Evolutionary conservation across 768 basidiomycete species (phyloP).

Genomic region (Sporobolomyces roseus): DNA sequence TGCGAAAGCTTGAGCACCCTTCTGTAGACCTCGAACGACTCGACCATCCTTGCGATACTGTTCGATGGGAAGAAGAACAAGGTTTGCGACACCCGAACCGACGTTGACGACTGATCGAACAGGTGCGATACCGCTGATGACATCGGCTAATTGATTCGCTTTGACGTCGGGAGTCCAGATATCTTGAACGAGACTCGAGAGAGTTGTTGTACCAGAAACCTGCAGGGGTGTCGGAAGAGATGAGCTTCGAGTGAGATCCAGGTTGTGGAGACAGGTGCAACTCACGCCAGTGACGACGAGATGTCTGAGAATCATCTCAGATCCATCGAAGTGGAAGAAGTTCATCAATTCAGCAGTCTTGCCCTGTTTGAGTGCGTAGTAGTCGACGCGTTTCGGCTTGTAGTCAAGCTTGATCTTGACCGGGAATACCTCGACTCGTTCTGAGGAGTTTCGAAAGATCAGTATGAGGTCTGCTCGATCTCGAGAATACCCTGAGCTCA

Average conservation of each 20-base stretch:
- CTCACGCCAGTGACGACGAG: slow-evolving; percentile 85
- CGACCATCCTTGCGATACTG: slow-evolving; percentile 97
- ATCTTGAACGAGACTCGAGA: slow-evolving; percentile 90
- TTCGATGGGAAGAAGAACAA: slow-evolving; percentile 89
- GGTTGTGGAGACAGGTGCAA: slow-evolving; percentile 40
- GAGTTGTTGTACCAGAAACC: slow-evolving; percentile 86
- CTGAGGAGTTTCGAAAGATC: slow-evolving; percentile 50
- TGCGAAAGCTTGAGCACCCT: slow-evolving; percentile 87
- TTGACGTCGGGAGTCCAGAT: slow-evolving; percentile 99
- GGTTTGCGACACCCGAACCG: slow-evolving; percentile 91
- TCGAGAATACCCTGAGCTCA: slow-evolving; percentile 49
- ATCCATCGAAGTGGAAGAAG: slow-evolving; percentile 98
- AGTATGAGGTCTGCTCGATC: background rate
- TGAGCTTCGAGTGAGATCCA: too few relatives aligned
- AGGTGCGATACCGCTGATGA: slow-evolving; percentile 92
- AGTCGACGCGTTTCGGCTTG: slow-evolving; percentile 95
- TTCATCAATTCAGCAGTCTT: slow-evolving; percentile 97
- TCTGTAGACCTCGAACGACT: slow-evolving; percentile 84
- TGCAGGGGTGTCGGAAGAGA: slow-evolving; percentile 46
- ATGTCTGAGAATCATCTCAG: slow-evolving; percentile 94
- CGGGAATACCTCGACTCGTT: slow-evolving; percentile 91
- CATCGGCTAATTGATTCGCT: slow-evolving; percentile 93
- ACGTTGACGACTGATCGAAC: slow-evolving; percentile 96
- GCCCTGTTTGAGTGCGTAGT: slow-evolving; percentile 81
- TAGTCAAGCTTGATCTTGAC: slow-evolving; percentile 95